Conservation (phyloP, 768 basidiomycete species). For the Russula lepida region DNA sequence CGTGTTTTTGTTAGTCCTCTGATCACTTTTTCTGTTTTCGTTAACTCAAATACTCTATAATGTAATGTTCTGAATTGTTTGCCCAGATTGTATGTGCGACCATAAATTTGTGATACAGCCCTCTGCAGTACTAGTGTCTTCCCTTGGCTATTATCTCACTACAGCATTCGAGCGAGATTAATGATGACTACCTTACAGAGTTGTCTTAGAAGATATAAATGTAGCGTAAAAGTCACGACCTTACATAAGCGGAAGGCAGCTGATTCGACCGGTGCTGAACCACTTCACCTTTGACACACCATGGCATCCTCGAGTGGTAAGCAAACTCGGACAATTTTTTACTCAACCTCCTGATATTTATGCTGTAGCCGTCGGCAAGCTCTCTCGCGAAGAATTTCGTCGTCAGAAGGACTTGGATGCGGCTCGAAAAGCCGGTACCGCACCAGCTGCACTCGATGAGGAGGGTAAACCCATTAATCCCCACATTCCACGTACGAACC, state of each 20-base stretch:
- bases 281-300: background rate
- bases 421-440: slow-evolving; percentile 96
- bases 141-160: background rate
- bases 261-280: background rate
- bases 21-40: background rate
- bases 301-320: slow-evolving; percentile 24
- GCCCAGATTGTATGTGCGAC: slow-evolving; percentile 7
- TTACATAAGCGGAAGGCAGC: background rate
- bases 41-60: slow-evolving; percentile 16
- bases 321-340: background rate
- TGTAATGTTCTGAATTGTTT: slow-evolving; percentile 5
- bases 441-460: slow-evolving; percentile 90
- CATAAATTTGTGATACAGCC: slow-evolving; percentile 10
- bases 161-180: background rate
- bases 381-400: slow-evolving; percentile 90
- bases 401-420: slow-evolving; percentile 96
- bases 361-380: slow-evolving; percentile 52
- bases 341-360: background rate
- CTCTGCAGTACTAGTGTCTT: background rate
- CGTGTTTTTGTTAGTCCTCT: background rate
- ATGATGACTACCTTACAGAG: too few relatives aligned
- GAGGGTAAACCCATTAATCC: slow-evolving; percentile 96
- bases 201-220: too few relatives aligned
- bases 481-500: slow-evolving; percentile 88
- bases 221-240: background rate